Evolutionary conservation across 1,139 yeast genomes (phyloP), one percentile per base, ranked within the genome.

Genomic region (Geotrichum carabidarum): DNA sequence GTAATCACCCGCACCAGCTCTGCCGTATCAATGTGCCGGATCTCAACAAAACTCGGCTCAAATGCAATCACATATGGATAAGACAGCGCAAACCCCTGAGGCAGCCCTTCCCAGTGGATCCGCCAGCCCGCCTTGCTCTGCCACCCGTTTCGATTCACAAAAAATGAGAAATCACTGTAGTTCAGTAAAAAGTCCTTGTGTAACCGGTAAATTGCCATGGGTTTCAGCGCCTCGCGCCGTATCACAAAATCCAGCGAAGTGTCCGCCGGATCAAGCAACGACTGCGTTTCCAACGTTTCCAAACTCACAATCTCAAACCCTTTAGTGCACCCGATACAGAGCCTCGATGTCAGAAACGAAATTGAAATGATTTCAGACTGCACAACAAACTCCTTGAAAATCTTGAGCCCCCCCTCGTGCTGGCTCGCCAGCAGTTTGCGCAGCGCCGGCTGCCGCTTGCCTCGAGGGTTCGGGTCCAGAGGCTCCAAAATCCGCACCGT

Each of bases 101-200:
- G 98, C 51, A 83, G 80, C 46, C 98, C 97, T 72, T 93, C 98
- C 99, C 99, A 93, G 67, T 86, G 85, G 53, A 93, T 84, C 61
- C 91, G 85, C 94, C 96, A 91, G 53, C 89, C 93, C 50, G 93
- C 89, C 60, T 91, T 82, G 32, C 95, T 85, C 65, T 97, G 80
- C 99, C 99, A 93, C 35, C 99, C 99, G 68, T 91, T 91, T 57
- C 87, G 79, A 65, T 93, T 91, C 63, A 93, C 95, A 71, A 87
- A 89, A 71, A 93, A 93, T 48, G 96, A 93, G 68, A 93, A 91
- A 66, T 90, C 96, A 4, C 95, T 82, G 68, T 90, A 93, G 68
- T 91, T 84, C 58, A 93, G 78, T 64, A 93, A 74, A 67, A 93
- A 91, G 72, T 90, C 94, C 56, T 85, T 83, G 58, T 94, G 94